Evolutionary conservation across 2,329 filamentous ascomycete genomes (phyloP), one percentile per base, ranked within the genome.

Genomic region (Curvularia sp.): DNA sequence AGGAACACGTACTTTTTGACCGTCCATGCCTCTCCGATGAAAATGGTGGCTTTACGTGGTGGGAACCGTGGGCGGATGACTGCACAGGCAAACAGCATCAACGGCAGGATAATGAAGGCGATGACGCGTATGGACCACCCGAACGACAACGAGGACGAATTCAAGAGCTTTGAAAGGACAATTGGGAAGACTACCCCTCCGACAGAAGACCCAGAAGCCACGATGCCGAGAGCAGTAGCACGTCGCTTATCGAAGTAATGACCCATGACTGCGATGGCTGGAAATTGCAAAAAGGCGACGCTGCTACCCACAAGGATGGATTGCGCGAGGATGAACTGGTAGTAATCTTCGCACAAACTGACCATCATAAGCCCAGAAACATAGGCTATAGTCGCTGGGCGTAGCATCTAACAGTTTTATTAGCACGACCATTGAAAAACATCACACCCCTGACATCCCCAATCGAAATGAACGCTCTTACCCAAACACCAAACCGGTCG

Each of bases 301-400:
- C 83, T 83, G 22, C 83, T 73, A 10, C 81, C 76, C 44, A 78
- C 81, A 69, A 80, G 81, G 9, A 85, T 75, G 6, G 78, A 79
- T 60, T 85, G 83, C 0, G 81, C 71, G 6, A 85, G 80, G 42
- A 84, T 65, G 62, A 83, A 77, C 48, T 83, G 81, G 57, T 81
- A 83, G 67, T 82, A 84, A 47, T 82, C 55, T 4, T 75, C 81
- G 30, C 76, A 86, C 61, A 88, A 68, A 2, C 80, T 83, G 0
- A 83, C 78, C 84, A 87, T 86, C 82, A 88, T 86, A 2, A 88
- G 64, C 1, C 84, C 82, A 53, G 87, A 82, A 7, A 88, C 80
- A 44, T 85, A 81, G 9, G 60, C 79, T 66, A 31, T 83, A 77
- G 58, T 80, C n/a, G 85, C 85, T 4, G 67, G 66, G 1, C 84